A percentile compares a stretch with the other conserved stretches of the same genome.
These are phyloP conservation scores for Crithidia expoeki DNA, from an alignment of 208 protist species.

Conservation along the genomic window DNA sequence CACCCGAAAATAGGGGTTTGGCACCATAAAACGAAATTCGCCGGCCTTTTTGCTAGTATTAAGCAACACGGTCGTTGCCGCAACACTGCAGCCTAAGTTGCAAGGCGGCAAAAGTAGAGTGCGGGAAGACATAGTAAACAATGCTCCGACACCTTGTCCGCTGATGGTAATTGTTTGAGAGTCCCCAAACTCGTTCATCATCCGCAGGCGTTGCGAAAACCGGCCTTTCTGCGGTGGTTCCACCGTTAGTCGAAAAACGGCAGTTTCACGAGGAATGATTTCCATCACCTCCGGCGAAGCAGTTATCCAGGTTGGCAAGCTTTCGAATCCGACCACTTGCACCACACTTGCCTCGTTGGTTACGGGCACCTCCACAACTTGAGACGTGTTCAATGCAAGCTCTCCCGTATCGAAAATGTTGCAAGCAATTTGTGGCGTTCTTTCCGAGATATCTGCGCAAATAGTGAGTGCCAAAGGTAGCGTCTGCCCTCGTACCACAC, in stretches of 20 bases:
- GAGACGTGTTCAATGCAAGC: slow-evolving; percentile 15
- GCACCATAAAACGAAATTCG: slow-evolving; percentile 27
- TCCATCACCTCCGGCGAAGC: slow-evolving; percentile 20
- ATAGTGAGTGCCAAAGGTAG: slow-evolving; percentile 25
- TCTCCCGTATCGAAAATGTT: slow-evolving; percentile 18
- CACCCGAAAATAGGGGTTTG: slow-evolving; percentile 28
- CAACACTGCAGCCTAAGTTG: slow-evolving; percentile 31
- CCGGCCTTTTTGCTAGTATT: slow-evolving; percentile 27
- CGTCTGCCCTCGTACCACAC: slow-evolving; percentile 31
- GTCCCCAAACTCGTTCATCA: slow-evolving; percentile 40
- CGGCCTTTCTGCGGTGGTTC: slow-evolving; percentile 32
- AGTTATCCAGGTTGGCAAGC: slow-evolving; percentile 24
- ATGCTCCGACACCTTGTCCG: slow-evolving; percentile 18
- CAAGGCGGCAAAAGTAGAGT: slow-evolving; percentile 36
- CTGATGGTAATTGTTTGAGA: slow-evolving; percentile 22
- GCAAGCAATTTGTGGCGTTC: slow-evolving; percentile 12
- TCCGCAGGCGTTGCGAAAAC: slow-evolving; percentile 32
- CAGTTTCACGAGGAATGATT: slow-evolving; percentile 27
- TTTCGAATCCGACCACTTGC: slow-evolving; percentile 33
- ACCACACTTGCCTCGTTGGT: slow-evolving; percentile 32
- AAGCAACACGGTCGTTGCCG: slow-evolving; percentile 36
- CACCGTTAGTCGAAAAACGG: slow-evolving; percentile 22
- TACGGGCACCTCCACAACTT: slow-evolving; percentile 25
- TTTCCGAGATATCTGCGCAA: slow-evolving; percentile 14
- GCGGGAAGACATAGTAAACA: slow-evolving; percentile 23